Base-by-base conservation (phyloP, 441 rosid species). In the Populus hybrid region DNA sequence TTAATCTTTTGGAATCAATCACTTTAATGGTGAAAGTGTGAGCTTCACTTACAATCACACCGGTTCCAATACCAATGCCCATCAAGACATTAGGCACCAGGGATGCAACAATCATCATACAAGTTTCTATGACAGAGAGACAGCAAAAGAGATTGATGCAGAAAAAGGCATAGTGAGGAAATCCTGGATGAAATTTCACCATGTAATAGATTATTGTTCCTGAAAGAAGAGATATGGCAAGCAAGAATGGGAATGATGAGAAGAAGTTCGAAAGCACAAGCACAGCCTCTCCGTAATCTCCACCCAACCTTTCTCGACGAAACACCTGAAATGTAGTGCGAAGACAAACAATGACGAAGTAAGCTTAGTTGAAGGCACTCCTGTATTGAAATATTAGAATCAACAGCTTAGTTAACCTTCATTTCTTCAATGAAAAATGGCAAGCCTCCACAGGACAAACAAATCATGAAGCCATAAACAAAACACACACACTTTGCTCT, bases 401-500 rank as follows among this genome's bases (percentile, higher is more conserved):
- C 2, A 14, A 14, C 2, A 46, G 57, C 57, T 14, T 46, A 46
- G 57, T 46, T 46, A 72, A 87, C 92, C 92, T 89, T 90, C 87
- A 92, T 81, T 83, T 92, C 97, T 83, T 92, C 97, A 2, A 89
- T 77, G 89, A 90, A 90, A 54, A 91, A 92, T 57, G 97, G 95
- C 74, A 92, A 88, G 83, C 95, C 97, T 73, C 95, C 97, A 12
- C 89, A 89, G 64, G 97, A 90, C 92, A 92, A 87, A 70, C 89
- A 92, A 12, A 90, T 86, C 97, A 92, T 90, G 83, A 92, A 92
- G 64, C 93, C 93, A 9, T 89, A 85, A 24, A 89, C 83, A 76
- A 92, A 92, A 50, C 83, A 89, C 40, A 88, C 91, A 8, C 93
- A 88, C 64, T 93, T 86, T 70, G 85, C 91, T 2, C 95, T 80